Conservation (phyloP, 1,284 basidiomycete species). For the Ustilago curta region DNA sequence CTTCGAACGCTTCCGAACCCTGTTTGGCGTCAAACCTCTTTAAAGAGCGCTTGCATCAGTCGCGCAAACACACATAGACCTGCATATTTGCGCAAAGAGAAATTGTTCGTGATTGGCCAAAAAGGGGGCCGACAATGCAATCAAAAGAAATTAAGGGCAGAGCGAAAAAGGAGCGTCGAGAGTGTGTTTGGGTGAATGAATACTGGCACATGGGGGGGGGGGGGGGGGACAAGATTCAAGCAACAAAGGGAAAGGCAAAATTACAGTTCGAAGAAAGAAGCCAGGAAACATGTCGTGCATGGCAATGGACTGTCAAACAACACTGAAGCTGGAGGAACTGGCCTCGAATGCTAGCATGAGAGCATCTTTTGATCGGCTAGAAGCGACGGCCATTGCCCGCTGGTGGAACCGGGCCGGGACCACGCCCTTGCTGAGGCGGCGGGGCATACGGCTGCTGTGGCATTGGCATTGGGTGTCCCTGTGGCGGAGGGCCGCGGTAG, state of each 20-base stretch:
- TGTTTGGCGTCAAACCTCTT: constrained; percentile 59
- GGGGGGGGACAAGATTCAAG: too few species aligned
- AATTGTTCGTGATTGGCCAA: constrained; percentile 32
- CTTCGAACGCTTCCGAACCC: constrained; percentile 54
- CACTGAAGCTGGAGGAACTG: too few species aligned
- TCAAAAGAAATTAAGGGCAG: constrained; percentile 2
- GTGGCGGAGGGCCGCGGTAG: constrained; percentile 35
- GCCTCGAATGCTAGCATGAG: too few species aligned
- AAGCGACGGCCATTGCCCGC: constrained; percentile 41
- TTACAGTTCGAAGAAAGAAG: neutral
- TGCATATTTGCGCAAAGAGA: constrained; percentile 8
- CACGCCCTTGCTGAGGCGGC: constrained; percentile 31
- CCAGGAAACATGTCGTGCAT: too few species aligned
- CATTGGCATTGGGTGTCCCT: constrained; percentile 22
- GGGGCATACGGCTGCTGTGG: constrained; percentile 39
- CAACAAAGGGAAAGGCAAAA: too few species aligned
- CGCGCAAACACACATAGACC: constrained; percentile 9
- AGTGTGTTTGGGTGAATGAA: constrained; percentile 1
- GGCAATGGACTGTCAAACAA: too few species aligned
- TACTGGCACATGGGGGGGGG: constrained; percentile 8
- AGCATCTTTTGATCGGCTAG: constrained; percentile 1
- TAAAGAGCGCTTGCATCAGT: constrained; percentile 3
- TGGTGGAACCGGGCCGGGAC: constrained; percentile 31
- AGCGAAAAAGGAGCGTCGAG: constrained; percentile 3
- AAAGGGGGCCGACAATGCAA: constrained; percentile 14